Percentiles rank a stretch among this genome's conserved stretches.
phyloP scores from a whole-genome alignment of 495 filamentous ascomycete species.

The Penicillium egyptiacum region DNA sequence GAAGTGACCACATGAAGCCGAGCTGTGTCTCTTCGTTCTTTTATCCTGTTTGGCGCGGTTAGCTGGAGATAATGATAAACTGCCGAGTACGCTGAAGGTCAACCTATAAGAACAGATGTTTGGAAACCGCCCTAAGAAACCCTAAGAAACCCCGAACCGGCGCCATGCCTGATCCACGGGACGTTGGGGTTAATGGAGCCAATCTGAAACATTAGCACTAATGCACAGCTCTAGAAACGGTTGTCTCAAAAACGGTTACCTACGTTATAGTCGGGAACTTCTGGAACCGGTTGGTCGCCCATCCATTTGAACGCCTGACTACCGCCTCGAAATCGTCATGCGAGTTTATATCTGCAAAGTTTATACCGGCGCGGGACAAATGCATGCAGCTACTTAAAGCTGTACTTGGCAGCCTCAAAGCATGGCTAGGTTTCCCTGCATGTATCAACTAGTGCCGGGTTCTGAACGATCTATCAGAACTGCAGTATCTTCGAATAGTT shows the following conservation, averaged over 20 bases:
- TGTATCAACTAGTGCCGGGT: slow-evolving; percentile 1
- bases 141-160: slow-evolving; percentile 20
- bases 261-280: slow-evolving; percentile 44
- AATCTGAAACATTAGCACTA: slow-evolving; percentile 14
- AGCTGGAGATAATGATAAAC: not conserved
- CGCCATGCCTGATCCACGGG: slow-evolving; percentile 9
- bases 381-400: not conserved
- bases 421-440: slow-evolving; percentile 3
- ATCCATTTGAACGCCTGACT: slow-evolving; percentile 53
- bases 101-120: not conserved
- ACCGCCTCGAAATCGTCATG: slow-evolving; percentile 54
- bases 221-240: slow-evolving; percentile 14
- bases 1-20: slow-evolving; percentile 49
- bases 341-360: slow-evolving; percentile 15
- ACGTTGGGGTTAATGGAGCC: slow-evolving; percentile 6
- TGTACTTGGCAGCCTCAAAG: not conserved
- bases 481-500: slow-evolving; percentile 23
- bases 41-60: slow-evolving; percentile 26
- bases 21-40: slow-evolving; percentile 51
- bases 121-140: slow-evolving; percentile 15
- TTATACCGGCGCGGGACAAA: not conserved
- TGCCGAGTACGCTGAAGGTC: not conserved
- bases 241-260: slow-evolving; percentile 12
- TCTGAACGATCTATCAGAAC: not conserved
- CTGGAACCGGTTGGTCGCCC: slow-evolving; percentile 48